Evolutionary conservation across 768 basidiomycete genomes (phyloP), one percentile per base, ranked within the genome.

Genomic region (Agaricus sinodeliciosus): DNA sequence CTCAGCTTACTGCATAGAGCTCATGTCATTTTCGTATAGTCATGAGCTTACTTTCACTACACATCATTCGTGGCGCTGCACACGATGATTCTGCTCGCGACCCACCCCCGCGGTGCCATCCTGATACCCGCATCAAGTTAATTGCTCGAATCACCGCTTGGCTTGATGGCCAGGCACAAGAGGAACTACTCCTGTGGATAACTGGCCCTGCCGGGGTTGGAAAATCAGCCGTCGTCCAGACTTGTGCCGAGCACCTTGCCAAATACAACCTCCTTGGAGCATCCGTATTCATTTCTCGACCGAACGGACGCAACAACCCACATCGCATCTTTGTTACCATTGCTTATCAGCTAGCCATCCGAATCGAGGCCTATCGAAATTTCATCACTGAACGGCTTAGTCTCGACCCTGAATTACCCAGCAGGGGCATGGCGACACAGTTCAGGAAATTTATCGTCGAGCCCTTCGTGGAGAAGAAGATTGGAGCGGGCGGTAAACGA

Each of bases 191-290:
- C 2, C 40, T 51, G 5, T 56, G 55, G 55, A 18, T 52, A 3
- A 48, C 18, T 28, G 55, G 55, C 5, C 51, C 51, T 15, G 51
- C 55, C 6, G 55, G 55, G 1, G 47, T 48, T 2, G 55, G 55
- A 8, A 56, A 56, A n/a, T 52, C 45, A 5, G 44, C 50, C 5
- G 13, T 56, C 3, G 27, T 51, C 4, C 28, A 52, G 34, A 57
- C 47, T 1, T 25, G 52, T 16, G 51, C 50, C 0, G 41, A 44
- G 9, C 25, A 37, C 4, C 49, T 51, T 0, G 25, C 26, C 2
- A n/a, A n/a, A 9, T 12, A 13, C 22, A 8, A 46, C 0, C 44
- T 9, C 34, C 49, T 48, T 4, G 49, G 44, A 8, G 55, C 49
- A 3, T 47, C 49, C 1, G 18, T 56, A 19, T 56, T 56, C 36